Conservation (phyloP, 169 alveolate genomes). For the Babesia ovata region DNA sequence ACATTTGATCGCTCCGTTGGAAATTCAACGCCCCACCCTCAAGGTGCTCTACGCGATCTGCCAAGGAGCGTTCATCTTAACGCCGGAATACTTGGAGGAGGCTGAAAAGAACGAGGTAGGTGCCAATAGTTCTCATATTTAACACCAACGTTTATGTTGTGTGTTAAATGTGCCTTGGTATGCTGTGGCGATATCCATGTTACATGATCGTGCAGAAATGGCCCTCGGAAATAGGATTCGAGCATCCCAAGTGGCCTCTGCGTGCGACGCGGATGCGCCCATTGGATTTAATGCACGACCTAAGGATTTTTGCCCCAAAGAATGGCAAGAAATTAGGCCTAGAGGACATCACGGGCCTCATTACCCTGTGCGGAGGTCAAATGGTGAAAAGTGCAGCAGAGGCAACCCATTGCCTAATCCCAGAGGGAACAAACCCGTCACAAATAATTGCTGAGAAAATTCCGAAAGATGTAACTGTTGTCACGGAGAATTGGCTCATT, state of each 20-base stretch:
- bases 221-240: conserved; percentile 22
- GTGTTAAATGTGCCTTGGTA: not conserved
- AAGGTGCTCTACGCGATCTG: conserved; percentile 36
- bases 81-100: conserved; percentile 8
- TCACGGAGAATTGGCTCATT: conserved; percentile 16
- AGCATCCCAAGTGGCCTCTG: conserved; percentile 35
- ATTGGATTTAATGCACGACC: not conserved
- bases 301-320: not conserved
- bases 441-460: not conserved
- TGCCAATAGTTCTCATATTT: not conserved
- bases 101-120: conserved; percentile 17
- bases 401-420: conserved; percentile 5
- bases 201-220: conserved; percentile 7
- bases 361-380: not conserved
- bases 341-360: not conserved
- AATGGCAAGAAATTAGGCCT: conserved; percentile 3
- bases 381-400: not conserved
- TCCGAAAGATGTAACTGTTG: not conserved
- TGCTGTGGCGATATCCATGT: not conserved
- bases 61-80: conserved; percentile 26
- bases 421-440: not conserved
- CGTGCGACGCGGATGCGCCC: not conserved
- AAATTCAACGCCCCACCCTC: conserved; percentile 14
- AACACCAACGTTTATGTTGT: not conserved
- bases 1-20: conserved; percentile 16